Evolutionary conservation across 257 asterid species (phyloP).

Genomic region (Nicotiana knightiana): DNA sequence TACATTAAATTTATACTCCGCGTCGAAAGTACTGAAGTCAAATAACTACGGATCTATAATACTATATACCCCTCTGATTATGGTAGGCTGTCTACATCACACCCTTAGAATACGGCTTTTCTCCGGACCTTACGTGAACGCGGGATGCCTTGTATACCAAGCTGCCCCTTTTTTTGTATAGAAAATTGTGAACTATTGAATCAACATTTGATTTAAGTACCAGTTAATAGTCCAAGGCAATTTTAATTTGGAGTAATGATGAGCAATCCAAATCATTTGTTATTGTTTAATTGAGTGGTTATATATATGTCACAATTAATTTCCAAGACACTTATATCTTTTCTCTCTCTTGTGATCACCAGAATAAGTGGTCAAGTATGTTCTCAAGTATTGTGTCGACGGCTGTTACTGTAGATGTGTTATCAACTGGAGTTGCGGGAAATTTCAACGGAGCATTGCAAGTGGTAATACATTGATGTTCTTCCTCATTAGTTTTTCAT

Average conservation of each 20-base stretch:
- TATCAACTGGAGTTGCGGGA: conserved; percentile 31
- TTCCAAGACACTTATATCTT: neutral
- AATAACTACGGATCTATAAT: no score
- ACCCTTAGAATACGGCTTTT: no score
- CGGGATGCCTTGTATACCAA: no score
- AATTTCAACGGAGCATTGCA: conserved; percentile 30
- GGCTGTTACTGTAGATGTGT: conserved; percentile 21
- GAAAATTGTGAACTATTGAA: neutral
- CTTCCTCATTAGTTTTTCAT: neutral
- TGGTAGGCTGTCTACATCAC: no score
- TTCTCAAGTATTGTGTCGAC: conserved; percentile 37
- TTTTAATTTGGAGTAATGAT: neutral
- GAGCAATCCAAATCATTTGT: neutral
- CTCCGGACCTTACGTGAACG: no score
- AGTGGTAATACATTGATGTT: conserved; percentile 19
- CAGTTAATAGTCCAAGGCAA: neutral
- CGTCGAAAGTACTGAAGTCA: no score
- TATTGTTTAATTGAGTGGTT: neutral
- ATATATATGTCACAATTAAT: neutral
- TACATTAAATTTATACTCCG: no score
- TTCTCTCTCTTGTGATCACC: neutral
- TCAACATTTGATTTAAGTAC: neutral
- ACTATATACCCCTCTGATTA: no score
- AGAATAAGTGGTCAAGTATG: conserved; percentile 41
- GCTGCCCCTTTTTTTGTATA: no score